Conservation (phyloP, 768 basidiomycete genomes). For the Lentinus tigrinus region DNA sequence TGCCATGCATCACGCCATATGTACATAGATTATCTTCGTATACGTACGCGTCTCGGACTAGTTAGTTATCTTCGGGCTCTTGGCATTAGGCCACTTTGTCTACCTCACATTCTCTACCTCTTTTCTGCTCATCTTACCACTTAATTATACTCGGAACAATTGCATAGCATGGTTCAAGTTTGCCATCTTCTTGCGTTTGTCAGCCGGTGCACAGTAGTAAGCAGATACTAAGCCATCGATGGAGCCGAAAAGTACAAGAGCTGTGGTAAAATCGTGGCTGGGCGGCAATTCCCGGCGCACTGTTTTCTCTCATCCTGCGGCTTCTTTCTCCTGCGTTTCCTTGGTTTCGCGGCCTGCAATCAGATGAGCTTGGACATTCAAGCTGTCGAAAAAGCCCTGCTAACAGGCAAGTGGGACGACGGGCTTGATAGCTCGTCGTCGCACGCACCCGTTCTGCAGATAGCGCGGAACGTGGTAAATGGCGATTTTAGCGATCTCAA, state of each 20-base stretch:
- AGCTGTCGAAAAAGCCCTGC: constrained; percentile 53
- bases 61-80: too few relatives aligned
- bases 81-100: not conserved
- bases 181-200: not conserved
- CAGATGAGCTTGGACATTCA: constrained; percentile 20
- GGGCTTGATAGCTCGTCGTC: constrained; percentile 9
- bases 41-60: not conserved
- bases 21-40: constrained; percentile 1
- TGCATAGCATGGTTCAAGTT: too few relatives aligned
- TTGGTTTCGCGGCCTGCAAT: constrained; percentile 2
- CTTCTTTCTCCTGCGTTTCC: constrained; percentile 9
- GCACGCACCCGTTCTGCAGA: constrained; percentile 27
- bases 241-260: constrained; percentile 11
- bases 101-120: not conserved
- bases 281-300: constrained; percentile 14
- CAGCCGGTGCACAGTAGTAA: constrained; percentile 5
- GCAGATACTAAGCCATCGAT: constrained; percentile 8
- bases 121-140: not conserved
- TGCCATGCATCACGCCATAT: not conserved
- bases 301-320: constrained; percentile 15
- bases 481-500: constrained; percentile 56
- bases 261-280: constrained; percentile 3
- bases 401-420: constrained; percentile 47
- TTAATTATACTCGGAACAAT: too few relatives aligned
- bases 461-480: constrained; percentile 56